Evolutionary conservation across 345 rosid genomes (phyloP), one percentile per base, ranked within the genome.

Genomic region (Hibiscus syriacus): DNA sequence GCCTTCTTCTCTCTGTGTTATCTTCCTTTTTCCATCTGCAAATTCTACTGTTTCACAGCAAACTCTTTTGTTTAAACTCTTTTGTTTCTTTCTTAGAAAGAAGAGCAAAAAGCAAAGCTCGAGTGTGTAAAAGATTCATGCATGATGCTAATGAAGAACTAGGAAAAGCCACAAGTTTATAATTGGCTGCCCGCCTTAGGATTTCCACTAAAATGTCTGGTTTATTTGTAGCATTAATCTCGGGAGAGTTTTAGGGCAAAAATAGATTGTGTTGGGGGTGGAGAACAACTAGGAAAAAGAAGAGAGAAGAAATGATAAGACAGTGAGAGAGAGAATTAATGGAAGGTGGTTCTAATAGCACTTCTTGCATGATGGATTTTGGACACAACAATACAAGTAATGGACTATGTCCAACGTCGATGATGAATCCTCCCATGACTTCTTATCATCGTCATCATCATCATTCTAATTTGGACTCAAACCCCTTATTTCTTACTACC

Each of bases 291-390:
- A 27, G 48, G 13, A 27, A 62, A 12, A 23, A 4, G 0, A 10
- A 2, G 19, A n/a, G 17, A 29, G 41, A 57, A 43, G 46, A 72
- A 29, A 62, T 9, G 67, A 46, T 7, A 67, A 56, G 58, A 52
- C 29, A 73, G 73, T 71, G 76, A 73, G 83, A 74, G 76, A 79
- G 55, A 50, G 23, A 19, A 36, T 36, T 57, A 79, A 84, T 87
- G 97, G 92, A 86, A 73, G 84, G 89, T 68, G 90, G 89, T 77
- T 83, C 92, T 67, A 87, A 81, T 74, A 81, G 79, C 87, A 79
- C 85, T 68, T 82, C 83, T 67, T 85, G 82, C 80, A 84, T 87
- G 87, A 85, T 88, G 85, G 80, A 78, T 78, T 84, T 84, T 76
- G 95, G 92, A 76, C 87, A 88, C 80, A 50, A 50, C 23, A 80